phyloP scores from a whole-genome alignment of 1,284 basidiomycete species.

The Pseudomicrostroma phylloplanum region DNA sequence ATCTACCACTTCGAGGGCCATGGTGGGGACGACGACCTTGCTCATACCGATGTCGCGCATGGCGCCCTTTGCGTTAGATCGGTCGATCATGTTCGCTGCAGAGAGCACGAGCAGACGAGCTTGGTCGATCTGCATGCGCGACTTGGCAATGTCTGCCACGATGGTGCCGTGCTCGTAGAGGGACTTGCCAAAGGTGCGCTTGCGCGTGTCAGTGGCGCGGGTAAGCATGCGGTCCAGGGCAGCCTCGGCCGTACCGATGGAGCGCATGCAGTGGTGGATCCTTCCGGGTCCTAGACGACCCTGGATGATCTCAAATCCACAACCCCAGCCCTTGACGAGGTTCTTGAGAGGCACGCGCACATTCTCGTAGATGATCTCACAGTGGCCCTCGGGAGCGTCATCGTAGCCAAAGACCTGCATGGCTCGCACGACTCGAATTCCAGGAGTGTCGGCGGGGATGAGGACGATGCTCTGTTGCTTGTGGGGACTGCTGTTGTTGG shows the following conservation, averaged over 20 bases:
- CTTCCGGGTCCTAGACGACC: constrained; percentile 92
- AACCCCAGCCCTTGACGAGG: constrained; percentile 83
- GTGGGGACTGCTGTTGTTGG: constrained; percentile 66
- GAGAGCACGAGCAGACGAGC: constrained; percentile 80
- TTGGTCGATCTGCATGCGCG: constrained; percentile 83
- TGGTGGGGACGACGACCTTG: constrained; percentile 81
- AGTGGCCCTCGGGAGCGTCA: constrained; percentile 65
- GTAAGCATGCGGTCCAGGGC: constrained; percentile 82
- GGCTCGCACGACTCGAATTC: constrained; percentile 80
- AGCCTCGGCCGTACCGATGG: constrained; percentile 77
- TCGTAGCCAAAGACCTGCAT: constrained; percentile 65
- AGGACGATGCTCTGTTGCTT: constrained; percentile 87
- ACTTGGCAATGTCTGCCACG: constrained; percentile 80
- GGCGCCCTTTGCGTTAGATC: constrained; percentile 81
- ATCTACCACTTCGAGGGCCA: constrained; percentile 82
- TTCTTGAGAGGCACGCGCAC: constrained; percentile 79
- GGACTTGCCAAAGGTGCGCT: constrained; percentile 89
- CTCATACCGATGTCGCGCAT: constrained; percentile 95
- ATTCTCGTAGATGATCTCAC: constrained; percentile 87
- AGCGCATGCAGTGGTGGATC: constrained; percentile 91
- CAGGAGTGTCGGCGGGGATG: constrained; percentile 77
- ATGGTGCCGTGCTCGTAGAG: constrained; percentile 91
- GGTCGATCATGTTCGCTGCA: constrained; percentile 92
- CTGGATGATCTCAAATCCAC: constrained; percentile 95
- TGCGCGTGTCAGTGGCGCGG: constrained; percentile 80